phyloP scores from a whole-genome alignment of 2,329 filamentous ascomycete species.

The Bipolaris victoriae region DNA sequence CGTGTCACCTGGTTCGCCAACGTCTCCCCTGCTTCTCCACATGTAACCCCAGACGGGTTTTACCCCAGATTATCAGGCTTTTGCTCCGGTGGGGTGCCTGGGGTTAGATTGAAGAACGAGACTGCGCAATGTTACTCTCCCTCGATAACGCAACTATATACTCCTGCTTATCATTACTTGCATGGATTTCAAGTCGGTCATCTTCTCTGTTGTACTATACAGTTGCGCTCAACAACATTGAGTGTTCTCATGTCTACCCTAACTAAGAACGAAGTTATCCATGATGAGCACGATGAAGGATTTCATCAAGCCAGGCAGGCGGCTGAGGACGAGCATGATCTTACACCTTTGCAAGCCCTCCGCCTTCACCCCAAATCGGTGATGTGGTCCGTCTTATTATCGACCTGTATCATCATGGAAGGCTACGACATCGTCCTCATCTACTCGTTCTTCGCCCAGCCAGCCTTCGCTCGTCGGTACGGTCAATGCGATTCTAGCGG shows the following conservation, averaged over 20 bases:
- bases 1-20: not conserved
- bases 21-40: not conserved
- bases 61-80: not conserved
- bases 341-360: constrained; percentile 70
- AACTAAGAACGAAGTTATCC: not conserved
- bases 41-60: not conserved
- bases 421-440: constrained; percentile 81
- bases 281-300: constrained; percentile 11
- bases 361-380: constrained; percentile 82
- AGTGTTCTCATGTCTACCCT: not conserved
- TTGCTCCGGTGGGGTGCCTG: not conserved
- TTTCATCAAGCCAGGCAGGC: constrained; percentile 17
- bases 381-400: constrained; percentile 79
- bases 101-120: not conserved
- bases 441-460: constrained; percentile 70
- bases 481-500: constrained; percentile 40
- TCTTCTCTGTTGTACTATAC: not conserved
- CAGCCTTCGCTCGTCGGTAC: constrained; percentile 49
- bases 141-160: not conserved
- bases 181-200: not conserved
- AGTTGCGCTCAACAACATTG: not conserved
- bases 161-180: not conserved
- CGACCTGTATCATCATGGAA: constrained; percentile 86
- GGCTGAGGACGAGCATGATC: constrained; percentile 23
- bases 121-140: not conserved